A percentile compares a stretch with the other conserved stretches of the same genome.
Conservation (phyloP, 192 early-diverging fungal species). For the Linnemannia elongata region DNA sequence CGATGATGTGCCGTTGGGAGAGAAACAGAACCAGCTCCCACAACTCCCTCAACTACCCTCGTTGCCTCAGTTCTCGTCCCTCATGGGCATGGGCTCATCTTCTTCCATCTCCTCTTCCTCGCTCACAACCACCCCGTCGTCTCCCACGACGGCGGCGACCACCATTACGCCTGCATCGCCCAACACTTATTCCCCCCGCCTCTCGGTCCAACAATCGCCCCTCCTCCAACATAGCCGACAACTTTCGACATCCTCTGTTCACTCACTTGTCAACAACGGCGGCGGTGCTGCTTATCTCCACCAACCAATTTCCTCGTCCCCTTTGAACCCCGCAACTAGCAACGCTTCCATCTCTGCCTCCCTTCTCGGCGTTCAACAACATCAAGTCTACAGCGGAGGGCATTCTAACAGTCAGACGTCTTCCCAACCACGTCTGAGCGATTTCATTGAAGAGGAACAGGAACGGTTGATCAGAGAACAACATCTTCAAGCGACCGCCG, state of each 20-base stretch:
- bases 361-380: background rate
- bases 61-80: constrained; percentile 11
- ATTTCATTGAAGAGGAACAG: constrained; percentile 46
- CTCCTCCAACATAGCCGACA: constrained; percentile 23
- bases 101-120: background rate
- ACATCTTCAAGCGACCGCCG: constrained; percentile 2
- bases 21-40: constrained; percentile 31
- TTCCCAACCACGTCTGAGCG: constrained; percentile 29
- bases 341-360: background rate
- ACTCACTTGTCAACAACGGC: constrained; percentile 8
- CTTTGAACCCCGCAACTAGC: constrained; percentile 15
- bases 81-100: background rate
- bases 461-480: constrained; percentile 18
- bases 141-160: background rate
- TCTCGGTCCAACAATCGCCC: constrained; percentile 11
- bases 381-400: background rate
- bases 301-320: constrained; percentile 10
- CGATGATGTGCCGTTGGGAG: constrained; percentile 45
- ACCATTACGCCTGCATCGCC: constrained; percentile 1
- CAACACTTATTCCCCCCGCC: constrained; percentile 16
- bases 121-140: background rate
- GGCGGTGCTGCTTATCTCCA: background rate
- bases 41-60: background rate
- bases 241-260: constrained; percentile 13
- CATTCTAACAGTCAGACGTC: background rate